Conservation (phyloP, 768 basidiomycete genomes). For the Naganishia vishniacii region DNA sequence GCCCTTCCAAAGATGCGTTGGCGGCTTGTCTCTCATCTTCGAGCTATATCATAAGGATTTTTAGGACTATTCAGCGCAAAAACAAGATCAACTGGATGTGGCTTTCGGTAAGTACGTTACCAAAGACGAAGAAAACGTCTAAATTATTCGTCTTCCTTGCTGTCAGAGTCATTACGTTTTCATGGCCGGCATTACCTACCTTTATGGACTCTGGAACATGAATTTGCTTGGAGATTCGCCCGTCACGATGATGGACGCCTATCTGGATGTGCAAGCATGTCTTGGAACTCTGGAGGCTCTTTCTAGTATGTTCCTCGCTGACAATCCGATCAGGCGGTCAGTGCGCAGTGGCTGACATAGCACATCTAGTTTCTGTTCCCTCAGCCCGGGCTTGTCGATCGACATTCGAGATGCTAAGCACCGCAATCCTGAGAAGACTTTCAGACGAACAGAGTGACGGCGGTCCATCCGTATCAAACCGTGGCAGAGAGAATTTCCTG, state of each 20-base stretch:
- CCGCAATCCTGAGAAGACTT: constrained; percentile 31
- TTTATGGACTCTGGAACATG: constrained; percentile 49
- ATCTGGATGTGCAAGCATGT: constrained; percentile 48
- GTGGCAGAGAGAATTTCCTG: background rate
- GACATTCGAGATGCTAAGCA: constrained; percentile 35
- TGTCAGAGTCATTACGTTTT: constrained; percentile 46
- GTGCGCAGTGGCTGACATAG: too few species aligned
- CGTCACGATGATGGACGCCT: constrained; percentile 45
- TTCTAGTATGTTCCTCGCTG: constrained; percentile 38
- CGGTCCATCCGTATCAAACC: constrained; percentile 6
- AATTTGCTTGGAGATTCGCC: constrained; percentile 44
- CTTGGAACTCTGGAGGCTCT: constrained; percentile 45
- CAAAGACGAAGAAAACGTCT: constrained; percentile 20
- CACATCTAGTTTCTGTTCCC: constrained; percentile 30
- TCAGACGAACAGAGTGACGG: constrained; percentile 27
- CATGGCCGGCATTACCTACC: constrained; percentile 49
- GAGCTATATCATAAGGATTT: constrained; percentile 49
- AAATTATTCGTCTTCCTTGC: background rate
- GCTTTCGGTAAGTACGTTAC: constrained; percentile 43
- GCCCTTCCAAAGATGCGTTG: constrained; percentile 45
- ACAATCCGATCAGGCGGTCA: background rate
- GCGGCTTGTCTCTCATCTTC: constrained; percentile 48
- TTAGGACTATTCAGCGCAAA: constrained; percentile 47
- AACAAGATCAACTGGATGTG: constrained; percentile 49
- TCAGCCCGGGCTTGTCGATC: constrained; percentile 33